Evolutionary conservation across 106 monocot species (phyloP).

Genomic region (Vanilla planifolia): DNA sequence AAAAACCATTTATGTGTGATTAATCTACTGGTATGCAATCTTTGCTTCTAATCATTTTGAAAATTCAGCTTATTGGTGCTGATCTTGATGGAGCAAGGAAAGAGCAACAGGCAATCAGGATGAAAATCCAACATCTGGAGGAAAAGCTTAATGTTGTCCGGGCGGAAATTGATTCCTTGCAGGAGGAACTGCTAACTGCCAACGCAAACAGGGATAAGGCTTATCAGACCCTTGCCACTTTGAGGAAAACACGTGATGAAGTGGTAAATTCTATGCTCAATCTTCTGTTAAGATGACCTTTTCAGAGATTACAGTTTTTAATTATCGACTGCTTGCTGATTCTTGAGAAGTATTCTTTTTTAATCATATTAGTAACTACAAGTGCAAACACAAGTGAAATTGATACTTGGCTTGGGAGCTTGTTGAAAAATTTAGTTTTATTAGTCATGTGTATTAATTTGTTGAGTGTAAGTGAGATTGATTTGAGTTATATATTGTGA

Average conservation of each 20-base stretch:
- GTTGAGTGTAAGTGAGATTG: no score
- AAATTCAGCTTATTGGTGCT: constrained; percentile 58
- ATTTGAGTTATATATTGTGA: no score
- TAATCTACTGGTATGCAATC: not conserved
- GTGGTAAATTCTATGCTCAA: constrained; percentile 23
- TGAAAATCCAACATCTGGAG: constrained; percentile 62
- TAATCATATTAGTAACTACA: no score
- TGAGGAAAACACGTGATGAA: constrained; percentile 57
- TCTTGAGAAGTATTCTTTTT: no score
- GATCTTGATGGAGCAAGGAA: constrained; percentile 70
- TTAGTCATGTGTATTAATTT: no score
- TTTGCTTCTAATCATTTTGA: not conserved
- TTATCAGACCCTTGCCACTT: constrained; percentile 35
- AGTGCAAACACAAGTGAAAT: no score
- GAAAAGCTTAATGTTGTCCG: constrained; percentile 45
- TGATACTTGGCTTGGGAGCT: no score
- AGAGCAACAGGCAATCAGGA: constrained; percentile 55
- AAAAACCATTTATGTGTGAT: not conserved
- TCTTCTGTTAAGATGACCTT: no score
- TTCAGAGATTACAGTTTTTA: no score
- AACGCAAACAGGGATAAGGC: constrained; percentile 57
- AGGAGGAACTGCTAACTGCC: constrained; percentile 33
- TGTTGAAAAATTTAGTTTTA: no score
- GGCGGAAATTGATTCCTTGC: constrained; percentile 45
- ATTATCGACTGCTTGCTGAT: no score